phyloP scores from a whole-genome alignment of 768 basidiomycete species.

The Termitomyces sp. region DNA sequence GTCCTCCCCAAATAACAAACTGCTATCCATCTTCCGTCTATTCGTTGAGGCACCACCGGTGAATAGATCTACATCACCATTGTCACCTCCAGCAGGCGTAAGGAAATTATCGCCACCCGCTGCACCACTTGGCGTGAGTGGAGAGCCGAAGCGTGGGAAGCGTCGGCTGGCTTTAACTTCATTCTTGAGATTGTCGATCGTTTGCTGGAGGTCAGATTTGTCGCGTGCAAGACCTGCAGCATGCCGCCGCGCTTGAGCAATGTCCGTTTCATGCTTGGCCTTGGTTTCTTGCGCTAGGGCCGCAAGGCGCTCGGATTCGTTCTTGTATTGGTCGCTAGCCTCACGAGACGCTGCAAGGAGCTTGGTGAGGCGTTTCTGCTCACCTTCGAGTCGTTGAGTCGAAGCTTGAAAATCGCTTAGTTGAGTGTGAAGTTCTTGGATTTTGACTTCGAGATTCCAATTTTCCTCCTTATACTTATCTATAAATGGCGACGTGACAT shows the following conservation, averaged over 20 bases:
- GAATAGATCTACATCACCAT: conserved; percentile 65
- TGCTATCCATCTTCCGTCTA: conserved; percentile 45
- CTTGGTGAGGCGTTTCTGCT: conserved; percentile 77
- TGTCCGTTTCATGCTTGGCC: conserved; percentile 90
- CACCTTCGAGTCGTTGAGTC: conserved; percentile 68
- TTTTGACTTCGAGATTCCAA: conserved; percentile 94
- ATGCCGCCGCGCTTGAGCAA: conserved; percentile 85
- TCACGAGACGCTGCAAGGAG: conserved; percentile 71
- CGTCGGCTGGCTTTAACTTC: conserved; percentile 64
- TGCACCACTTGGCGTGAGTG: conserved; percentile 60
- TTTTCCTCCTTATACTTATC: conserved; percentile 98
- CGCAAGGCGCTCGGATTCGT: conserved; percentile 72
- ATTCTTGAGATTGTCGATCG: conserved; percentile 69
- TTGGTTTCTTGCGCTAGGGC: conserved; percentile 66
- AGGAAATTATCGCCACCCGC: conserved; percentile 39
- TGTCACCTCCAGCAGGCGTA: conserved; percentile 44
- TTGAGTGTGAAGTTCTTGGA: conserved; percentile 80
- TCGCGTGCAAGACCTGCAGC: conserved; percentile 87
- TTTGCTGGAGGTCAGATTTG: conserved; percentile 84
- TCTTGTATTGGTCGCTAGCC: conserved; percentile 78
- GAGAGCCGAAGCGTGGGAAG: conserved; percentile 64
- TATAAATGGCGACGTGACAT: conserved; percentile 20
- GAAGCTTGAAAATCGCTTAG: conserved; percentile 61
- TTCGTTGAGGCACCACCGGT: conserved; percentile 60
- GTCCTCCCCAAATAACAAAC: conserved; percentile 33